These are phyloP conservation scores for Sphagnum contortum DNA, from an alignment of 225 moss, liverwort and hornwort genomes.

Conservation along the genomic window DNA sequence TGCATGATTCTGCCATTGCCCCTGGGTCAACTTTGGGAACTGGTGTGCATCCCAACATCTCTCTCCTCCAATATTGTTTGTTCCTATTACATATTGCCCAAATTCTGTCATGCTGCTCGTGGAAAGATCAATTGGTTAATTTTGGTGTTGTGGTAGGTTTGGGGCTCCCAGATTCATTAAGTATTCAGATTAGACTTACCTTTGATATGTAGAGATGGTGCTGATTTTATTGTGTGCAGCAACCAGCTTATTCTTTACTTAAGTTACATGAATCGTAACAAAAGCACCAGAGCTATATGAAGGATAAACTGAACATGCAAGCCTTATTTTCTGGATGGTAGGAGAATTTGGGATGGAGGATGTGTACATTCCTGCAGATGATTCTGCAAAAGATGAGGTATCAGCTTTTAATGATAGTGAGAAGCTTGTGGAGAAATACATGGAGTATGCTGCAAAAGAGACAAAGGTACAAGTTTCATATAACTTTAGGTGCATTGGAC, in stretches of 20 bases:
- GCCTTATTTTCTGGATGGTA: conserved; percentile 12
- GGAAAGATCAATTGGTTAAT: too few relatives aligned
- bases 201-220: too few relatives aligned
- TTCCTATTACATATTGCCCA: too few relatives aligned
- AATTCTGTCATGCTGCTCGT: too few relatives aligned
- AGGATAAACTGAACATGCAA: neutral
- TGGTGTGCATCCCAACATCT: neutral
- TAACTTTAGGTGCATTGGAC: too few relatives aligned
- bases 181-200: too few relatives aligned
- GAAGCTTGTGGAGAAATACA: conserved; percentile 75
- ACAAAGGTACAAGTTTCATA: conserved; percentile 26
- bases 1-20: conserved; percentile 56
- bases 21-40: conserved; percentile 5
- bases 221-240: too few relatives aligned
- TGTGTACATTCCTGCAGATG: conserved; percentile 49
- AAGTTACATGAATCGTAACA: too few relatives aligned
- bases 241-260: too few relatives aligned
- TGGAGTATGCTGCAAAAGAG: conserved; percentile 58
- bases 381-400: conserved; percentile 51
- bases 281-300: neutral
- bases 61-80: neutral
- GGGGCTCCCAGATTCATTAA: too few relatives aligned
- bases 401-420: conserved; percentile 78
- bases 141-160: too few relatives aligned
- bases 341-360: conserved; percentile 94